Evolutionary conservation across 179 eudicot species (phyloP).

Genomic region (Actinidia chinensis): DNA sequence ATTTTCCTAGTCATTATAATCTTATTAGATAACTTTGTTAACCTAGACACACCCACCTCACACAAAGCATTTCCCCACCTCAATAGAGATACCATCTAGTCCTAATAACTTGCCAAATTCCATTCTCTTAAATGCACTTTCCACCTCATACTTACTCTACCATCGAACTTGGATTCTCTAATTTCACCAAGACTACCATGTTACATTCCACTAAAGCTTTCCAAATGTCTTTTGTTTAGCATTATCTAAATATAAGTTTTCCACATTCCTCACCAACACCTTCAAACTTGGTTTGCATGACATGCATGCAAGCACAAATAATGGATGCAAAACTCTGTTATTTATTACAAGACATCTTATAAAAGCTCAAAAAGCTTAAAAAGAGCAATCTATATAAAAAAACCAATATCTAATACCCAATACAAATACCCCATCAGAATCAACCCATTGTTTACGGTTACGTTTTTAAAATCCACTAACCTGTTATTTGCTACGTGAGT

Average conservation of each 20-base stretch:
- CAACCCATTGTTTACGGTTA: too few species aligned
- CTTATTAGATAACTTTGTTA: background rate
- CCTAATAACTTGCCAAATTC: background rate
- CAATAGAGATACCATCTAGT: background rate
- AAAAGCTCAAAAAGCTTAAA: too few species aligned
- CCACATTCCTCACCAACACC: background rate
- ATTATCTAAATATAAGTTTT: background rate
- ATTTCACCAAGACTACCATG: background rate
- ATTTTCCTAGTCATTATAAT: background rate
- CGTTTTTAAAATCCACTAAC: too few species aligned
- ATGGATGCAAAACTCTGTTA: too few species aligned
- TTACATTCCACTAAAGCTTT: background rate
- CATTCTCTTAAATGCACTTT: background rate
- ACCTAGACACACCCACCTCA: conserved; percentile 1
- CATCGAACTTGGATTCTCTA: background rate
- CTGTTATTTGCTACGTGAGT: background rate
- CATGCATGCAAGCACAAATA: too few species aligned
- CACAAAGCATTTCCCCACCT: background rate
- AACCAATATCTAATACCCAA: too few species aligned
- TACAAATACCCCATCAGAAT: too few species aligned
- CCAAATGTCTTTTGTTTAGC: background rate
- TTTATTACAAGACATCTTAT: too few species aligned
- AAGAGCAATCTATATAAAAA: too few species aligned
- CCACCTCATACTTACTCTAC: background rate
- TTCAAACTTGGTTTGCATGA: too few species aligned